Percentiles rank a stretch among this genome's conserved stretches.
These are phyloP conservation scores for Eimeria tenella DNA, from an alignment of 169 alveolate genomes.

Conservation along the genomic window DNA sequence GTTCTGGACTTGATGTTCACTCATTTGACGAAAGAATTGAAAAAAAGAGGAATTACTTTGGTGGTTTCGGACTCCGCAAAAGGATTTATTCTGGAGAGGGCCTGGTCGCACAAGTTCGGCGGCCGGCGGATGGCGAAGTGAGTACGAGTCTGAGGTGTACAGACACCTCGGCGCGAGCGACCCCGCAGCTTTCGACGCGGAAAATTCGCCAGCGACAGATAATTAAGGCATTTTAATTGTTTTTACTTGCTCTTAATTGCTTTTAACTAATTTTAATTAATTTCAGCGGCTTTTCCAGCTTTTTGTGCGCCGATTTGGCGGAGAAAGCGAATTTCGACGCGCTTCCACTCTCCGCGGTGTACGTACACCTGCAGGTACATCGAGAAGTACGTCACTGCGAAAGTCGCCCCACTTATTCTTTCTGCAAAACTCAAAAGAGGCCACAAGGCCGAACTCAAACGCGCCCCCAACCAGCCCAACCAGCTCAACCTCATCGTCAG, in stretches of 20 bases:
- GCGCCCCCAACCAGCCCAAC: slow-evolving; percentile 14
- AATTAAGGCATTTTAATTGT: too few relatives aligned
- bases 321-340: too few relatives aligned
- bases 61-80: slow-evolving; percentile 23
- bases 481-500: slow-evolving; percentile 25
- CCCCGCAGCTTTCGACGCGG: too few relatives aligned
- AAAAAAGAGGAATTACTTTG: slow-evolving; percentile 1
- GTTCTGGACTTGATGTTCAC: slow-evolving; percentile 1
- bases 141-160: not conserved
- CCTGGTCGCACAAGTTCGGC: slow-evolving; percentile 59
- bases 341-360: not conserved
- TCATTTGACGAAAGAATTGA: not conserved
- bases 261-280: too few relatives aligned
- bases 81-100: slow-evolving; percentile 42
- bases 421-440: not conserved
- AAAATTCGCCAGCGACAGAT: too few relatives aligned
- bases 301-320: too few relatives aligned
- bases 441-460: not conserved
- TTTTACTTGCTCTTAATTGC: too few relatives aligned
- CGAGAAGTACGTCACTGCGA: slow-evolving; percentile 6
- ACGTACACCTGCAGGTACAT: not conserved
- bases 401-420: not conserved
- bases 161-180: too few relatives aligned
- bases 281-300: too few relatives aligned
- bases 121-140: slow-evolving; percentile 61